Conservation (phyloP, 306 rosid species). For the Corylus avellana region DNA sequence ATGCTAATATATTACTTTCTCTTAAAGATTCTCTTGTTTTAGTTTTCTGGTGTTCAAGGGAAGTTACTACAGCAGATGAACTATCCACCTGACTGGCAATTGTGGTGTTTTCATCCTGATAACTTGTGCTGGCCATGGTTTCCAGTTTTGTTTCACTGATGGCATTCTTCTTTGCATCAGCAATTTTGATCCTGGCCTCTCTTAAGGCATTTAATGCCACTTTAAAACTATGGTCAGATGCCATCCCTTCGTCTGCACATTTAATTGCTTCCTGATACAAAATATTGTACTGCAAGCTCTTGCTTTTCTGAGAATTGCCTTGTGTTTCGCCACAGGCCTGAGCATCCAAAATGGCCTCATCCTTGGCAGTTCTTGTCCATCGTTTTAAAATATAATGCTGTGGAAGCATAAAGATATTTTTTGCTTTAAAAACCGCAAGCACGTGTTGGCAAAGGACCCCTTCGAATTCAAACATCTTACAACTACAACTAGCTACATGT, state of each 20-base stretch:
- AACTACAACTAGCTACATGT: slow-evolving; percentile 24
- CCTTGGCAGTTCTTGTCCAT: slow-evolving; percentile 28
- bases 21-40: neutral
- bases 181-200: slow-evolving; percentile 26
- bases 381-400: slow-evolving; percentile 18
- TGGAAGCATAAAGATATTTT: slow-evolving; percentile 22
- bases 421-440: slow-evolving; percentile 22
- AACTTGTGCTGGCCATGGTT: slow-evolving; percentile 12
- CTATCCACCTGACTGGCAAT: slow-evolving; percentile 15
- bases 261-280: slow-evolving; percentile 22
- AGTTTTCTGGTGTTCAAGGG: slow-evolving; percentile 15
- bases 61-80: neutral
- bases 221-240: slow-evolving; percentile 27
- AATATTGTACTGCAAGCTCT: slow-evolving; percentile 22
- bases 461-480: slow-evolving; percentile 34
- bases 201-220: slow-evolving; percentile 25
- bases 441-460: slow-evolving; percentile 21
- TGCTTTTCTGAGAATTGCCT: slow-evolving; percentile 17
- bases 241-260: slow-evolving; percentile 30
- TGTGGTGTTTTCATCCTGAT: neutral
- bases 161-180: slow-evolving; percentile 22
- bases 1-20: neutral
- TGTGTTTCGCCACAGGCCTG: neutral
- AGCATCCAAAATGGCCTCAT: slow-evolving; percentile 19
- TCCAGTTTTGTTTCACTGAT: slow-evolving; percentile 13